A percentile compares a stretch with the other conserved stretches of the same genome.
Evolutionary conservation across 2,329 filamentous ascomycete genomes (phyloP).

Genomic region (Blastomyces silverae): DNA sequence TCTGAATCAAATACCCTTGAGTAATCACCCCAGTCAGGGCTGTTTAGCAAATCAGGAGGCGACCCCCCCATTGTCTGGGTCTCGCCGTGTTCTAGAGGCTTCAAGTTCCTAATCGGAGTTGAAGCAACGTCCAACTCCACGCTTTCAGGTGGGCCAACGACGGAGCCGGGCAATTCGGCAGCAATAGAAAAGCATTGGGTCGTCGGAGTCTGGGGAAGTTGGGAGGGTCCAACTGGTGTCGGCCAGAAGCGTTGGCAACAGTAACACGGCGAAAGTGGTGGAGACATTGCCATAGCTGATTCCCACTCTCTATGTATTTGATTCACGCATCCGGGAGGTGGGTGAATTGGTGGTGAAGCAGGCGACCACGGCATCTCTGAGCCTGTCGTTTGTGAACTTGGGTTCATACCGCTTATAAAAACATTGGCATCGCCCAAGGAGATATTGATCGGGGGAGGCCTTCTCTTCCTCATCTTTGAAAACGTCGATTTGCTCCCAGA

Average conservation of each 20-base stretch:
- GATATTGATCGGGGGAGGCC: conserved; percentile 20
- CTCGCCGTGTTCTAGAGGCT: conserved; percentile 11
- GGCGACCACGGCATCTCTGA: conserved; percentile 17
- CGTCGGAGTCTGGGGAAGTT: conserved; percentile 7
- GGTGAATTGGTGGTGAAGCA: conserved; percentile 17
- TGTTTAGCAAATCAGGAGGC: conserved; percentile 12
- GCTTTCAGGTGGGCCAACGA: neutral
- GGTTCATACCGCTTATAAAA: conserved; percentile 16
- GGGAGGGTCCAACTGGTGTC: conserved; percentile 1
- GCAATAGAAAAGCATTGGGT: conserved; percentile 13
- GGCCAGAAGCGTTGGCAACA: neutral
- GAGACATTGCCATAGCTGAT: conserved; percentile 3
- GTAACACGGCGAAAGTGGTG: neutral
- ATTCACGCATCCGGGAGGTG: conserved; percentile 14
- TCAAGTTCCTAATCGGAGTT: conserved; percentile 12
- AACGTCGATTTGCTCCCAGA: conserved; percentile 16
- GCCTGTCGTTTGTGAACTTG: conserved; percentile 14
- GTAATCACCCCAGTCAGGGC: neutral
- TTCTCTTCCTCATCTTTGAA: conserved; percentile 21
- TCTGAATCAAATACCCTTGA: neutral
- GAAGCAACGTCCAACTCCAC: conserved; percentile 16
- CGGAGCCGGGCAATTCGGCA: conserved; percentile 17
- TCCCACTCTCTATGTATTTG: conserved; percentile 16
- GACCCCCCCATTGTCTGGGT: conserved; percentile 12
- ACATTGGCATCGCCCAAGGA: conserved; percentile 20